A percentile compares a stretch with the other conserved stretches of the same genome.
These are phyloP conservation scores for Cystobasidium slooffiae DNA, from an alignment of 1,284 basidiomycete genomes.

Conservation along the genomic window DNA sequence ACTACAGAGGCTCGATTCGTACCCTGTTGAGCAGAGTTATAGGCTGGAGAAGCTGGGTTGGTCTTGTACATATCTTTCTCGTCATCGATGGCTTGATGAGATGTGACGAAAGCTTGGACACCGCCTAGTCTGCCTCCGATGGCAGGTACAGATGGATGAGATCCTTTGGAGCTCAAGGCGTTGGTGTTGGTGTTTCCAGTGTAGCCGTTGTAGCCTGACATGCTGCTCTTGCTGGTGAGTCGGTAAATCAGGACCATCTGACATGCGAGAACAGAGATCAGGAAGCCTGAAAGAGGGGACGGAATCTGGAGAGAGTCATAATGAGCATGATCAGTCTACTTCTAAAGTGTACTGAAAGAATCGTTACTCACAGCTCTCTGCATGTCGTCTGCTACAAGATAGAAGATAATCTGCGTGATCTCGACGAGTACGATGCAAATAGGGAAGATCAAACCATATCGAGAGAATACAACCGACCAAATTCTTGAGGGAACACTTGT, in stretches of 20 bases:
- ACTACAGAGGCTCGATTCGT: too few relatives aligned
- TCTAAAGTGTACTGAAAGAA: not conserved
- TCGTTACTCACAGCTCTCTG: slow-evolving; percentile 17
- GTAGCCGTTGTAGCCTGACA: not conserved
- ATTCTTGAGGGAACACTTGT: not conserved
- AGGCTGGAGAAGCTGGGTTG: not conserved
- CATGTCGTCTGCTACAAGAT: slow-evolving; percentile 21
- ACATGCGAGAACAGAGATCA: slow-evolving; percentile 31
- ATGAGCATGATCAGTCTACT: not conserved
- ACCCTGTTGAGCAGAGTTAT: not conserved
- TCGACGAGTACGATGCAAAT: slow-evolving; percentile 27
- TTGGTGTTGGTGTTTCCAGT: not conserved
- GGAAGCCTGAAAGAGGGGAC: slow-evolving; percentile 27
- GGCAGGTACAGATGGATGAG: not conserved
- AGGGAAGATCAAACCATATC: slow-evolving; percentile 34
- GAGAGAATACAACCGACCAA: slow-evolving; percentile 15
- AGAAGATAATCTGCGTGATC: slow-evolving; percentile 21
- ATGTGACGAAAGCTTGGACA: slow-evolving; percentile 30
- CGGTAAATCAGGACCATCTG: slow-evolving; percentile 34
- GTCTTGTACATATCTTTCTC: slow-evolving; percentile 9
- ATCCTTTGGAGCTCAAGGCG: not conserved
- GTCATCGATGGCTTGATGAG: slow-evolving; percentile 31
- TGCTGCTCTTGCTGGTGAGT: slow-evolving; percentile 6
- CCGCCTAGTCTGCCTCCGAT: slow-evolving; percentile 26
- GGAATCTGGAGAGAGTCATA: slow-evolving; percentile 6